These are phyloP conservation scores for Xanthoceras sorbifolium DNA, from an alignment of 345 rosid genomes.

Conservation along the genomic window DNA sequence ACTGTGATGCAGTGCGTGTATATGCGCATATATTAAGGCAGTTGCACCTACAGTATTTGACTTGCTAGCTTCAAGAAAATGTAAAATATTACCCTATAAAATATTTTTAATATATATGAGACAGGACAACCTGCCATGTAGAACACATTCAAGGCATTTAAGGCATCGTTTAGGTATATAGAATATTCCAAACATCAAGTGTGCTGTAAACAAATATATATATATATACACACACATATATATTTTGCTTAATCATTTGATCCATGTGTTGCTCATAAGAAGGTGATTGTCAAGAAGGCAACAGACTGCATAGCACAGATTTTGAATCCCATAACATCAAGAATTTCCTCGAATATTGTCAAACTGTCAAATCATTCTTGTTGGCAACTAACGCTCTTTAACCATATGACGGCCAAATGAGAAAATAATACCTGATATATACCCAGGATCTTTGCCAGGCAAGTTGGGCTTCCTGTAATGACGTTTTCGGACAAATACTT, in stretches of 20 bases:
- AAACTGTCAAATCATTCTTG: constrained; percentile 19
- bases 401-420: background rate
- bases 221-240: too few species aligned
- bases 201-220: background rate
- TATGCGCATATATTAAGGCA: background rate
- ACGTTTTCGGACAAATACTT: constrained; percentile 81
- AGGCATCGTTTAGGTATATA: background rate
- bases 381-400: constrained; percentile 1
- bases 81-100: background rate
- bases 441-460: constrained; percentile 92
- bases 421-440: constrained; percentile 80
- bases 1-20: background rate
- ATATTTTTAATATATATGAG: background rate
- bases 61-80: background rate
- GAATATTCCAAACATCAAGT: background rate
- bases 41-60: background rate
- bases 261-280: background rate
- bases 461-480: constrained; percentile 74
- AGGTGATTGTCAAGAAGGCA: background rate
- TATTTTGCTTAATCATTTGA: background rate
- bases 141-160: background rate
- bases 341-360: background rate
- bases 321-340: background rate
- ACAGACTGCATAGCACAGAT: background rate
- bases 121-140: background rate